Conservation (phyloP, 78 protist genomes). For the Cavenderia fasciculata region DNA sequence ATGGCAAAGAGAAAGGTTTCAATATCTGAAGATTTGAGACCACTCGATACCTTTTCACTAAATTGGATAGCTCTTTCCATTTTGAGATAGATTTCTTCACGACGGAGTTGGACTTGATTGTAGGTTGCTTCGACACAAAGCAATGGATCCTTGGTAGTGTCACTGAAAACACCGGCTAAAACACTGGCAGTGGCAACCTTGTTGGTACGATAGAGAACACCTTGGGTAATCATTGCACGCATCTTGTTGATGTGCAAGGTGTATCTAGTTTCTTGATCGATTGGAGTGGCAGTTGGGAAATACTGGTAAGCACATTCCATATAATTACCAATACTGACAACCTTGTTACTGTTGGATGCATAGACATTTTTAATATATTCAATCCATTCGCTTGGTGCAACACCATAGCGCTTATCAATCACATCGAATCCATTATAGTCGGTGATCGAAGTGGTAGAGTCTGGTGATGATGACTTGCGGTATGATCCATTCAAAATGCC, state of each 20-base stretch:
- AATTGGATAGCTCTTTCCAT: conserved; percentile 1
- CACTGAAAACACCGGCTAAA: background rate
- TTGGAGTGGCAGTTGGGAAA: background rate
- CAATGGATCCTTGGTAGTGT: conserved; percentile 8
- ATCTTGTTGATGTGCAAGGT: background rate
- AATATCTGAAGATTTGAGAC: background rate
- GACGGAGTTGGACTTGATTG: background rate
- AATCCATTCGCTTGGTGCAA: conserved; percentile 67
- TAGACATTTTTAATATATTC: background rate
- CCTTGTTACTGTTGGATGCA: background rate
- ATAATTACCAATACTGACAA: background rate
- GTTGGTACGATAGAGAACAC: conserved; percentile 46
- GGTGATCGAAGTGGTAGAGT: background rate
- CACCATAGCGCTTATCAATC: conserved; percentile 56
- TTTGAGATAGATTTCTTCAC: background rate
- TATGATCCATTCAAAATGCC: background rate
- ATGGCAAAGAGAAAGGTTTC: too few species aligned
- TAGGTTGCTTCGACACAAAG: conserved; percentile 1
- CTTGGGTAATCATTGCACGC: conserved; percentile 42
- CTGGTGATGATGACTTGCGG: background rate
- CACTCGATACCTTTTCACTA: background rate
- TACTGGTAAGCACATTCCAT: background rate
- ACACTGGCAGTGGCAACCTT: conserved; percentile 16
- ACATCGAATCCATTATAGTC: background rate
- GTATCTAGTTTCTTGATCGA: background rate